Percentiles rank a stretch among this genome's conserved stretches.
These are phyloP conservation scores for Cyberlindnera mississippiensis DNA, from an alignment of 805 yeast genomes.

Conservation along the genomic window DNA sequence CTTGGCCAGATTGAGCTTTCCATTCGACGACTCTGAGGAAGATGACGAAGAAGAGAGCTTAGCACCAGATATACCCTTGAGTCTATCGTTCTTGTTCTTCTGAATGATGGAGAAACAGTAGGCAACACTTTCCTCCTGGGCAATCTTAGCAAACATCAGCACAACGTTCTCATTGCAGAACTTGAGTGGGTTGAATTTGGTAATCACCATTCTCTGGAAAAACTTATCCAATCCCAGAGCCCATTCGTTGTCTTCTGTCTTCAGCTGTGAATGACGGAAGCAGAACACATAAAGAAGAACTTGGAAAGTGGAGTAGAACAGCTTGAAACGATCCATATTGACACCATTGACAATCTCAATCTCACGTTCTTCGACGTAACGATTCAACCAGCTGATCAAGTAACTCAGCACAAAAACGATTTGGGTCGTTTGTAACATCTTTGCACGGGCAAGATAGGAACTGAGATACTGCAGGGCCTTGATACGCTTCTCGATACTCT, in stretches of 20 bases:
- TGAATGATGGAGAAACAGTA: slow-evolving; percentile 93
- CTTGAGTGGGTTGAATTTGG: slow-evolving; percentile 90
- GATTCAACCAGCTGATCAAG: slow-evolving; percentile 76
- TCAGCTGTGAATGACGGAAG: slow-evolving; percentile 67
- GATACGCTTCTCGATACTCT: slow-evolving; percentile 68
- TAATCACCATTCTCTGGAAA: slow-evolving; percentile 77
- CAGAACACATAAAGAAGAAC: slow-evolving; percentile 89
- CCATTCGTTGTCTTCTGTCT: slow-evolving; percentile 49
- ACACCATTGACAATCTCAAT: slow-evolving; percentile 61
- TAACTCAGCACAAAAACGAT: slow-evolving; percentile 79
- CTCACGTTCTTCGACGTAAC: slow-evolving; percentile 81
- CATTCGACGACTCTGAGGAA: slow-evolving; percentile 11
- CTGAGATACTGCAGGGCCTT: slow-evolving; percentile 91
- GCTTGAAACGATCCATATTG: slow-evolving; percentile 88
- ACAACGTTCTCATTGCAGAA: slow-evolving; percentile 94
- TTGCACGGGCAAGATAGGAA: slow-evolving; percentile 86
- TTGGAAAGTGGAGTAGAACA: slow-evolving; percentile 89
- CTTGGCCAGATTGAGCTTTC: slow-evolving; percentile 42
- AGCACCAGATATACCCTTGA: slow-evolving; percentile 38
- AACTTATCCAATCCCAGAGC: slow-evolving; percentile 79
- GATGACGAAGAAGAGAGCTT: slow-evolving; percentile 1
- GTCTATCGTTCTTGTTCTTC: slow-evolving; percentile 60
- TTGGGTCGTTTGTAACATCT: slow-evolving; percentile 64
- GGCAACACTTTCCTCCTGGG: slow-evolving; percentile 85
- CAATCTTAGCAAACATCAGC: slow-evolving; percentile 85